phyloP scores from a whole-genome alignment of 2,329 filamentous ascomycete genomes.

The Ophiostoma ips region DNA sequence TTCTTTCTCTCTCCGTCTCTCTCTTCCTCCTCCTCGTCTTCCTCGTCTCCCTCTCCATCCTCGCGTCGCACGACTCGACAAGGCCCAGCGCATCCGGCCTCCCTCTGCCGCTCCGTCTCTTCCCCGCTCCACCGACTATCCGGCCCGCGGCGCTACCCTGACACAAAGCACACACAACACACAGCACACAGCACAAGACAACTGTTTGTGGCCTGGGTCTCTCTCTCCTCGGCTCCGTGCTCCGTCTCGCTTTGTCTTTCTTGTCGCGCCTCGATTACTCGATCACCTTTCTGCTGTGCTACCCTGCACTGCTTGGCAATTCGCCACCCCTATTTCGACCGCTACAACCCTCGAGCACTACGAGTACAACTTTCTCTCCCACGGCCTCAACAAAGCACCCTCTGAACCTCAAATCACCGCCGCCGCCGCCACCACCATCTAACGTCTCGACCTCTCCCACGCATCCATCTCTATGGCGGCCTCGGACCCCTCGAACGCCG shows the following conservation, averaged over 20 bases:
- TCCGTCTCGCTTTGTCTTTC: neutral
- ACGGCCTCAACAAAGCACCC: neutral
- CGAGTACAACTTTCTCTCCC: neutral
- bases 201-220: neutral
- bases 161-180: constrained; percentile 6
- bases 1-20: neutral
- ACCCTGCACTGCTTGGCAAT: neutral
- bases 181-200: constrained; percentile 2
- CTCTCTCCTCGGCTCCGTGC: neutral
- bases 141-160: constrained; percentile 2
- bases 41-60: neutral
- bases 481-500: constrained; percentile 10
- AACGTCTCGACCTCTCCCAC: neutral
- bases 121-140: neutral
- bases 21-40: neutral
- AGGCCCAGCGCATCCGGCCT: neutral
- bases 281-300: neutral
- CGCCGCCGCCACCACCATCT: neutral
- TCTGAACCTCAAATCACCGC: neutral
- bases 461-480: constrained; percentile 9
- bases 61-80: neutral
- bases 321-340: neutral
- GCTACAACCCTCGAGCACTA: neutral
- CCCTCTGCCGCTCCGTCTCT: neutral
- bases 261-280: neutral